Conservation (phyloP, 305 asterid species). For the Solanum hybrid region DNA sequence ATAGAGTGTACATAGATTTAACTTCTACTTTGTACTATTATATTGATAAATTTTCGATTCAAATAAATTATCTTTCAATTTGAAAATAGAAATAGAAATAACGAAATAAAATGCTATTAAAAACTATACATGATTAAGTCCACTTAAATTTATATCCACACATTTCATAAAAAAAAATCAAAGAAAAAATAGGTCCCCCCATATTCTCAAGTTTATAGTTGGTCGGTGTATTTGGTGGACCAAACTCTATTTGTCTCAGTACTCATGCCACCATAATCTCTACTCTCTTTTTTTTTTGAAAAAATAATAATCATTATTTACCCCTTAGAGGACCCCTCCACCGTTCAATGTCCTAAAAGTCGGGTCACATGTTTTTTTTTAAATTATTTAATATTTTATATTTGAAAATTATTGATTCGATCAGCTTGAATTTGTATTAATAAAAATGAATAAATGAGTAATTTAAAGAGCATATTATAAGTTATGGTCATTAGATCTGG, state of each 20-base stretch:
- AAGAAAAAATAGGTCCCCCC: neutral
- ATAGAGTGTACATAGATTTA: neutral
- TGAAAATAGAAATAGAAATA: neutral
- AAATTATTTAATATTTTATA: neutral
- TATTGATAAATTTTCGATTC: fast-evolving
- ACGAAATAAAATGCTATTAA: neutral
- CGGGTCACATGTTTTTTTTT: conserved; percentile 13
- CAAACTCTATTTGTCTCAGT: conserved; percentile 4
- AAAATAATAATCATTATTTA: neutral
- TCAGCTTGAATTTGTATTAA: neutral
- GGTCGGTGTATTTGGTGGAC: conserved; percentile 71
- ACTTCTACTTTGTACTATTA: too few relatives aligned
- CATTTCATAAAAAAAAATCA: neutral
- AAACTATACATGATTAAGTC: neutral
- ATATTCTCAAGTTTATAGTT: conserved; percentile 1
- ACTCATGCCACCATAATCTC: conserved; percentile 11
- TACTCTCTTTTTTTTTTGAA: neutral
- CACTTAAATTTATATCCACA: conserved; percentile 20
- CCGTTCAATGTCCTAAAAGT: conserved; percentile 10
- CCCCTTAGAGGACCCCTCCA: neutral
- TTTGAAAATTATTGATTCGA: neutral
- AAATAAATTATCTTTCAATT: neutral
- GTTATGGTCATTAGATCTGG: neutral
- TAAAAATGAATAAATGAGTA: neutral
- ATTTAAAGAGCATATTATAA: neutral